Conservation (phyloP, 2,329 filamentous ascomycete species). For the Colletotrichum camelliae region DNA sequence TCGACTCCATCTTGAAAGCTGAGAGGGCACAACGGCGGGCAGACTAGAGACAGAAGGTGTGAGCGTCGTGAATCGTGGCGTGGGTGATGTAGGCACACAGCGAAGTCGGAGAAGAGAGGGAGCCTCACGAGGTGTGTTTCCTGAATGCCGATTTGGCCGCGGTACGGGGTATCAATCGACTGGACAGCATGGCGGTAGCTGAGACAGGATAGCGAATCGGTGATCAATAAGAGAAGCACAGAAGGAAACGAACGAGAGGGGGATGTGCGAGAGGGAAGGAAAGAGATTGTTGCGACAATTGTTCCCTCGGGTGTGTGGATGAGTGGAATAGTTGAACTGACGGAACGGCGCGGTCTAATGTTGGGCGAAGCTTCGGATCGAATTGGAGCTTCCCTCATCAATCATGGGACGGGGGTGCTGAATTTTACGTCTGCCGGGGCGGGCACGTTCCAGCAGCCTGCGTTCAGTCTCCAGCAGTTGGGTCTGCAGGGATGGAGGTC, state of each 20-base stretch:
- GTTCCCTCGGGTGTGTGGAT: background rate
- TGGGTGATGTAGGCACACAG: background rate
- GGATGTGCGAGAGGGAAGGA: background rate
- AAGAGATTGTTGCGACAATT: background rate
- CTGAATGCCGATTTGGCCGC: slow-evolving; percentile 63
- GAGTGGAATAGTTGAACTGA: background rate
- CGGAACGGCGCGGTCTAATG: background rate
- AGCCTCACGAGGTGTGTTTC: slow-evolving; percentile 53
- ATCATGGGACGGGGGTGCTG: background rate
- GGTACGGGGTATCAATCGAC: slow-evolving; percentile 65
- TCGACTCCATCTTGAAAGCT: slow-evolving; percentile 59
- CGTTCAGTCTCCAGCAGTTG: background rate
- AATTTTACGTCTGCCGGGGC: background rate
- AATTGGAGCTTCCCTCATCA: background rate
- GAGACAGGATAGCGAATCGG: slow-evolving; percentile 26
- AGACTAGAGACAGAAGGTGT: slow-evolving; percentile 41
- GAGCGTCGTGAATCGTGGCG: slow-evolving; percentile 24
- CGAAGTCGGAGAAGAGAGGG: slow-evolving; percentile 22
- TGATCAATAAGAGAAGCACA: slow-evolving; percentile 26
- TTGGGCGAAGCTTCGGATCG: slow-evolving; percentile 5
- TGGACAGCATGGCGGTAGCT: slow-evolving; percentile 60
- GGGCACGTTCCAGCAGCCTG: background rate
- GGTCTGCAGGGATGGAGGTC: background rate
- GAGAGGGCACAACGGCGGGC: slow-evolving; percentile 50
- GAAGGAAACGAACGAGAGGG: background rate